These are phyloP conservation scores for Sordariomycetes sp. DNA, from an alignment of 2,329 filamentous ascomycete genomes.

Conservation along the genomic window DNA sequence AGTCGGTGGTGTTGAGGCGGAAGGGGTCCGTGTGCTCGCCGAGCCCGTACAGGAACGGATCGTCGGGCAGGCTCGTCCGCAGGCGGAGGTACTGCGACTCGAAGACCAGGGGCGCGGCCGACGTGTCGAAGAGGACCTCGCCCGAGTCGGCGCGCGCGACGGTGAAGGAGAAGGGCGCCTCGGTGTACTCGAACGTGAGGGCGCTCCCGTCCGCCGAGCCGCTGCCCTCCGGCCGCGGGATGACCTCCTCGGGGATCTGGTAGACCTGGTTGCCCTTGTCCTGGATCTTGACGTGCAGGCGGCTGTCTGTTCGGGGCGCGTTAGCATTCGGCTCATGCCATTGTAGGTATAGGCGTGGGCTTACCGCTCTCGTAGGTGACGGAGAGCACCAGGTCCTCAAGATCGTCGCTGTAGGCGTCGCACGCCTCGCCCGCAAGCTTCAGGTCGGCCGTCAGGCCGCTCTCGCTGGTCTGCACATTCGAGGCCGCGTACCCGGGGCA, in stretches of 20 bases:
- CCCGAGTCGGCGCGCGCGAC: conserved; percentile 26
- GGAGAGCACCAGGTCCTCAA: conserved; percentile 30
- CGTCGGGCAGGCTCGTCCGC: conserved; percentile 52
- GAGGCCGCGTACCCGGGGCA: conserved; percentile 58
- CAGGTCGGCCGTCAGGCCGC: conserved; percentile 34
- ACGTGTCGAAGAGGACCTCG: conserved; percentile 54
- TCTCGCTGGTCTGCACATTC: conserved; percentile 36
- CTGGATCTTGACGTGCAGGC: conserved; percentile 34
- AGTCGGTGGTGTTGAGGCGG: conserved; percentile 53
- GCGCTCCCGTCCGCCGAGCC: conserved; percentile 16
- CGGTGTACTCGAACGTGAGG: conserved; percentile 27
- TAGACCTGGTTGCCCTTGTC: conserved; percentile 61
- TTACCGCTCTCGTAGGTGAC: conserved; percentile 57
- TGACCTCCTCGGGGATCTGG: conserved; percentile 60
- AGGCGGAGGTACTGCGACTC: conserved; percentile 64
- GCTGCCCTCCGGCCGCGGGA: conserved; percentile 37
- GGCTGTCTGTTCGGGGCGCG: background rate
- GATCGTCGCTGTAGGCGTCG: conserved; percentile 13
- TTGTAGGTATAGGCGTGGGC: conserved; percentile 9
- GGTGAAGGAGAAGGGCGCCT: conserved; percentile 52
- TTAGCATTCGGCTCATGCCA: background rate
- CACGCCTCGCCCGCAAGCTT: conserved; percentile 13
- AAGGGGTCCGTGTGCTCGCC: conserved; percentile 64
- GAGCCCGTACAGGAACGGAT: conserved; percentile 63
- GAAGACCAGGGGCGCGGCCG: conserved; percentile 53